These are phyloP conservation scores for Magnusiomyces fungicola DNA, from an alignment of 1,139 yeast genomes.

Conservation along the genomic window DNA sequence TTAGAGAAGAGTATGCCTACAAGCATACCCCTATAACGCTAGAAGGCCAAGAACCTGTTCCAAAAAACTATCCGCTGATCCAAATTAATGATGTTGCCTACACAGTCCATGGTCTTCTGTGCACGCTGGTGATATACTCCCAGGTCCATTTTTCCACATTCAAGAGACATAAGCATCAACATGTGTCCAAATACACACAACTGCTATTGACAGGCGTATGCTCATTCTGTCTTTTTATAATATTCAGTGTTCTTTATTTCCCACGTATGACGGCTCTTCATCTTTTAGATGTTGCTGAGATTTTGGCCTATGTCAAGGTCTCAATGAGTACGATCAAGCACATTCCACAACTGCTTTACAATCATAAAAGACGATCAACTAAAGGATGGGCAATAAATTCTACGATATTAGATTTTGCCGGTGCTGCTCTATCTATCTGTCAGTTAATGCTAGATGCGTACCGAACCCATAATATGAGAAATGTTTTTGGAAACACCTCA, in stretches of 20 bases:
- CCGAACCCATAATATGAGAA: conserved; percentile 25
- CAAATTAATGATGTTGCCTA: conserved; percentile 40
- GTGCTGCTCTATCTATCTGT: conserved; percentile 44
- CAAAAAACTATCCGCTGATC: conserved; percentile 34
- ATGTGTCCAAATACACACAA: conserved; percentile 23
- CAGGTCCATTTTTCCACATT: conserved; percentile 36
- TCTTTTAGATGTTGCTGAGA: conserved; percentile 32
- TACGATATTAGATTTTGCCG: conserved; percentile 44
- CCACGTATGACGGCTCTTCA: conserved; percentile 1
- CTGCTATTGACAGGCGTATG: conserved; percentile 18
- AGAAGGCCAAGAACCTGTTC: conserved; percentile 1
- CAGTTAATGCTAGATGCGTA: conserved; percentile 43
- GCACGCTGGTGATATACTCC: conserved; percentile 31
- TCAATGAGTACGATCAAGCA: conserved; percentile 51
- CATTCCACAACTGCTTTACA: conserved; percentile 53
- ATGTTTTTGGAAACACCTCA: conserved; percentile 7
- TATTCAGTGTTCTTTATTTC: conserved; percentile 8
- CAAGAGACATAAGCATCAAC: conserved; percentile 27
- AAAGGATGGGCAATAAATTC: conserved; percentile 51
- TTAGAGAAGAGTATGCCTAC: conserved; percentile 36
- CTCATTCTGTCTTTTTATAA: conserved; percentile 14
- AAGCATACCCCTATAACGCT: conserved; percentile 23
- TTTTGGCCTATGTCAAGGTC: conserved; percentile 46
- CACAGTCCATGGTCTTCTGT: conserved; percentile 37
- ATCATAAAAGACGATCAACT: conserved; percentile 47